Evolutionary conservation across 2,329 filamentous ascomycete genomes (phyloP).

Genomic region (Scedosporium dehoogii): DNA sequence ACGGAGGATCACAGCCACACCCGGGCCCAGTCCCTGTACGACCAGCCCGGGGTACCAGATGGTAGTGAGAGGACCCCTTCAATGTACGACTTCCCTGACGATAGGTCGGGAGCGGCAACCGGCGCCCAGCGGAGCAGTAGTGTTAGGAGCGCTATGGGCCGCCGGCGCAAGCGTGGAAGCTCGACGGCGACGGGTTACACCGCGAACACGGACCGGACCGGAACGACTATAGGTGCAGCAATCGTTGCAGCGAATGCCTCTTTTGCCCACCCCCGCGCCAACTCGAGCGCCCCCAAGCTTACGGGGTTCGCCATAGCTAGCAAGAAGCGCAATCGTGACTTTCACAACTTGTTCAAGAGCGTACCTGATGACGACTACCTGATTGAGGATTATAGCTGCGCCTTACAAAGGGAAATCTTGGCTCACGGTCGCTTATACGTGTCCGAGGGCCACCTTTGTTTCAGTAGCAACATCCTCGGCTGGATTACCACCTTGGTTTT

Average conservation of each 20-base stretch:
- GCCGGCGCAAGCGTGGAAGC: conserved; percentile 70
- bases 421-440: conserved; percentile 91
- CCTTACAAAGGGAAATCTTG: conserved; percentile 88
- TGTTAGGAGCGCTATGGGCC: conserved; percentile 50
- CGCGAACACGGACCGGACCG: conserved; percentile 40
- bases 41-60: conserved; percentile 22
- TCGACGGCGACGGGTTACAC: conserved; percentile 44
- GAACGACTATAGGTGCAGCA: conserved; percentile 60
- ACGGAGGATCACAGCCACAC: conserved; percentile 19
- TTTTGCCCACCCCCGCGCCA: conserved; percentile 52
- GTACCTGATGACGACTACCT: conserved; percentile 97
- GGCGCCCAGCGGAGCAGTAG: conserved; percentile 55
- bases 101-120: conserved; percentile 30
- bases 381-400: conserved; percentile 97
- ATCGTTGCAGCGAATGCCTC: conserved; percentile 62
- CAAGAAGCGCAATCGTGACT: conserved; percentile 92
- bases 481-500: conserved; percentile 98
- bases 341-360: conserved; percentile 87
- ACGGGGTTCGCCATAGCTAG: conserved; percentile 95
- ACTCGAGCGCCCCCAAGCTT: conserved; percentile 58
- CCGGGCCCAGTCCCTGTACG: conserved; percentile 41
- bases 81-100: conserved; percentile 53
- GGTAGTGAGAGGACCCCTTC: conserved; percentile 55
- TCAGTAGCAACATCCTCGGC: conserved; percentile 96
- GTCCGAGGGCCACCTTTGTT: conserved; percentile 94